phyloP scores from a whole-genome alignment of 2,329 filamentous ascomycete species.

The Alternaria solani region DNA sequence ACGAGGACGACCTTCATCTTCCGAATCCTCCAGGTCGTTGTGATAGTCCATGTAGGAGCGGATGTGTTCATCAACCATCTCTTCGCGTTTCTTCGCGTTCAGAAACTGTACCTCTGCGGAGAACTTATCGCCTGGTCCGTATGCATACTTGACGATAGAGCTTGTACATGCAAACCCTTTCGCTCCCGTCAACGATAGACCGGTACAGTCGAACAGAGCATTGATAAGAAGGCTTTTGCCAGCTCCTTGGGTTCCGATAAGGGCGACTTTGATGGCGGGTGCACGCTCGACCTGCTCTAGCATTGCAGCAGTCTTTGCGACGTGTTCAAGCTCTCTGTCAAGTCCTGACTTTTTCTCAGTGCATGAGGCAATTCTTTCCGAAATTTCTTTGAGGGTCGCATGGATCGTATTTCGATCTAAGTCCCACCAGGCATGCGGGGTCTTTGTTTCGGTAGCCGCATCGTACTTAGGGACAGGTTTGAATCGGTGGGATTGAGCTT shows the following conservation, averaged over 20 bases:
- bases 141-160: constrained; percentile 4
- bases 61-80: constrained; percentile 26
- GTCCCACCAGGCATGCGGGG: no score
- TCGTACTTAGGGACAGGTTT: no score
- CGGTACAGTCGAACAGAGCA: constrained; percentile 27
- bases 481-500: no score
- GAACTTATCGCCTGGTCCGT: constrained; percentile 20
- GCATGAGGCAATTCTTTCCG: no score
- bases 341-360: no score
- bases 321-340: background rate
- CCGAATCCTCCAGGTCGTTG: constrained; percentile 23
- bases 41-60: constrained; percentile 22
- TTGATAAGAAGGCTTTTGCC: constrained; percentile 31
- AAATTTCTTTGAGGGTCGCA: no score
- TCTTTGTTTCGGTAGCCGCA: no score
- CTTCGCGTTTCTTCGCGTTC: constrained; percentile 14
- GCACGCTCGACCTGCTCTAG: no score
- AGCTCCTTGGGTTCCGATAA: constrained; percentile 33
- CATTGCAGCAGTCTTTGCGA: background rate
- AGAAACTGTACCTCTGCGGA: constrained; percentile 28
- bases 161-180: constrained; percentile 32
- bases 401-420: no score
- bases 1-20: constrained; percentile 23
- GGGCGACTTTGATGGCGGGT: constrained; percentile 20
- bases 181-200: constrained; percentile 31